Evolutionary conservation across 306 rosid genomes (phyloP).

Genomic region (Albizia julibrissin): DNA sequence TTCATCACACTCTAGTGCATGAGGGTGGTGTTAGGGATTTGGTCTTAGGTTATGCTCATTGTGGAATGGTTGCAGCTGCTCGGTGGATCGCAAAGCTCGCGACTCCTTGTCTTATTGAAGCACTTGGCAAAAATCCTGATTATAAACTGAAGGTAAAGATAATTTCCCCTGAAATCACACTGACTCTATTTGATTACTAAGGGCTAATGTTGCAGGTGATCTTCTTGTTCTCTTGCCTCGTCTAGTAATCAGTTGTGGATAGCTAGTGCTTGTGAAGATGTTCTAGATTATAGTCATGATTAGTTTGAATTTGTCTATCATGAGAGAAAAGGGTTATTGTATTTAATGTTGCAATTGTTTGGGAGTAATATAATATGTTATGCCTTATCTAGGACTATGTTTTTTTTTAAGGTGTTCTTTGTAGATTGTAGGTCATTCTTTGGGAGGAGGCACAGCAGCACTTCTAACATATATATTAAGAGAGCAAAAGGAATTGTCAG

Average conservation of each 20-base stretch:
- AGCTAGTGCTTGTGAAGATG: constrained; percentile 15
- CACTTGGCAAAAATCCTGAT: constrained; percentile 59
- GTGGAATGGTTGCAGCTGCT: constrained; percentile 99
- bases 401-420: not conserved
- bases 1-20: constrained; percentile 82
- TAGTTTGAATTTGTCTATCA: not conserved
- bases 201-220: not conserved
- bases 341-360: not conserved
- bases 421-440: constrained; percentile 94
- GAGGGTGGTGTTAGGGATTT: constrained; percentile 85
- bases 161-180: not conserved
- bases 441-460: constrained; percentile 99
- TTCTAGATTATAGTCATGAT: not conserved
- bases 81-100: constrained; percentile 92
- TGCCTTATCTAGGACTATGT: constrained; percentile 15
- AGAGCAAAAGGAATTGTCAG: constrained; percentile 79
- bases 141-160: constrained; percentile 72
- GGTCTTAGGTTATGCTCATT: constrained; percentile 93
- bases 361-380: constrained; percentile 13
- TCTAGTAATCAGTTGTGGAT: not conserved
- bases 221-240: not conserved
- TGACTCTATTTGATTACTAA: not conserved
- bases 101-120: constrained; percentile 77
- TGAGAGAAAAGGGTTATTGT: constrained; percentile 8
- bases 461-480: constrained; percentile 86